phyloP scores from a whole-genome alignment of 106 monocot genomes.

The Dendrobium huoshanense region DNA sequence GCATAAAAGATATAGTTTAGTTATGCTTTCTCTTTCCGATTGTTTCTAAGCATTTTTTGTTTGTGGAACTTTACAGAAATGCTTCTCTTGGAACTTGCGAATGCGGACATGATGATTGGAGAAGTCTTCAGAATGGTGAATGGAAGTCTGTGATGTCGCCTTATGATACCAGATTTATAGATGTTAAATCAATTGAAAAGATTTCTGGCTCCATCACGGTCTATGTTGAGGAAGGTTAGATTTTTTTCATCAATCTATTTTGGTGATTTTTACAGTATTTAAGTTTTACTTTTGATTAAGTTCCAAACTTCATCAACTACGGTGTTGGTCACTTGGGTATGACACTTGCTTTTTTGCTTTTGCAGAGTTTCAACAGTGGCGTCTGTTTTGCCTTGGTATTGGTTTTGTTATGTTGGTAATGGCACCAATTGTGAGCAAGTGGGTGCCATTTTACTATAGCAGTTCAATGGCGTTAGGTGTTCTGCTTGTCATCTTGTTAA shows the following conservation, averaged over 20 bases:
- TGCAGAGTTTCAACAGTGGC: conserved; percentile 90
- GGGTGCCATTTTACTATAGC: conserved; percentile 94
- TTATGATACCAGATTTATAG: conserved; percentile 61
- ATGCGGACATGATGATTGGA: conserved; percentile 63
- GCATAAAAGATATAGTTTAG: not conserved
- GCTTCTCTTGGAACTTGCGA: conserved; percentile 58
- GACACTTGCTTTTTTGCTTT: not conserved
- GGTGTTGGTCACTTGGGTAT: not conserved
- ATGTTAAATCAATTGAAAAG: conserved; percentile 44
- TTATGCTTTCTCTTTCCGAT: not conserved
- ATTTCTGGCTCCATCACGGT: conserved; percentile 33
- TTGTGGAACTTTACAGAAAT: conserved; percentile 45
- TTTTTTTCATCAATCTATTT: not conserved
- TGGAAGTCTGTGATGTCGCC: conserved; percentile 71
- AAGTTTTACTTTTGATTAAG: not conserved
- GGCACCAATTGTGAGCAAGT: conserved; percentile 77
- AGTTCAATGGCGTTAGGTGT: conserved; percentile 84
- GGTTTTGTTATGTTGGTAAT: conserved; percentile 67
- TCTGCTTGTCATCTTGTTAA: conserved; percentile 70
- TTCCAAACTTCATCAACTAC: not conserved
- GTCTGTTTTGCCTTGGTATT: conserved; percentile 71
- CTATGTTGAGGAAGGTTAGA: conserved; percentile 62
- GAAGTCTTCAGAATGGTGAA: conserved; percentile 43
- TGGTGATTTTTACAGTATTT: not conserved
- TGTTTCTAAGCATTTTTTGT: not conserved